A percentile compares a stretch with the other conserved stretches of the same genome.
Conservation (phyloP, 2,329 filamentous ascomycete species). For the Alternaria incomplexa region DNA sequence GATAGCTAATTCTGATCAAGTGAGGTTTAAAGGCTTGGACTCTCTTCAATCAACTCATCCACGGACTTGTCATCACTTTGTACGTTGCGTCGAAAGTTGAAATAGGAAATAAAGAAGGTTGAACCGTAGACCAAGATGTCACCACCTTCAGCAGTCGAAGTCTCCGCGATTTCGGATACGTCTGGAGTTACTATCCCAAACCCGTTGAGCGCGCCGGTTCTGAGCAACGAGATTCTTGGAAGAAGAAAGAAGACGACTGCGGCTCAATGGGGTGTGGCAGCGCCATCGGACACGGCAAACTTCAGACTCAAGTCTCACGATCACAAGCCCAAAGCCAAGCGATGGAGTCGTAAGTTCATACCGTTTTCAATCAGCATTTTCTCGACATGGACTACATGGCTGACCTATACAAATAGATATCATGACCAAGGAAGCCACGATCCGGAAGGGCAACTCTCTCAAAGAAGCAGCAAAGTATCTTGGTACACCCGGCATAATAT, state of each 20-base stretch:
- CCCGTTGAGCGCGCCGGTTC: constrained; percentile 59
- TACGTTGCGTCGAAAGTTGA: background rate
- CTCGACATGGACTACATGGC: background rate
- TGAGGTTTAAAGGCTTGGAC: constrained; percentile 4
- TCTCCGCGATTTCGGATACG: constrained; percentile 56
- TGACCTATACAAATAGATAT: constrained; percentile 42
- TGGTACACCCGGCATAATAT: constrained; percentile 83
- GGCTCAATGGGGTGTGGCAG: constrained; percentile 76
- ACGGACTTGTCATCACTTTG: background rate
- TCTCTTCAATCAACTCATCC: background rate
- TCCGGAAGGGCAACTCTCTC: constrained; percentile 63
- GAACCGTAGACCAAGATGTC: constrained; percentile 21
- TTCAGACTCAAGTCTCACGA: constrained; percentile 72
- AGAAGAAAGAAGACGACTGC: constrained; percentile 74
- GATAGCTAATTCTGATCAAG: background rate
- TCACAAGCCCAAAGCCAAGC: constrained; percentile 76
- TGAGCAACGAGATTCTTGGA: constrained; percentile 68
- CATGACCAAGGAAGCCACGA: constrained; percentile 61
- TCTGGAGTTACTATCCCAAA: constrained; percentile 53
- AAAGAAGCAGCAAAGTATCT: constrained; percentile 83
- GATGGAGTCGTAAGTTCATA: constrained; percentile 77
- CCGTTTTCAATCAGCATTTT: background rate
- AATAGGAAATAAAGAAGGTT: background rate
- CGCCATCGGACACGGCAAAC: constrained; percentile 77
- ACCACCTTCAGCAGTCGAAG: constrained; percentile 49